Evolutionary conservation across 345 rosid species (phyloP).

Genomic region (Gossypium australe): DNA sequence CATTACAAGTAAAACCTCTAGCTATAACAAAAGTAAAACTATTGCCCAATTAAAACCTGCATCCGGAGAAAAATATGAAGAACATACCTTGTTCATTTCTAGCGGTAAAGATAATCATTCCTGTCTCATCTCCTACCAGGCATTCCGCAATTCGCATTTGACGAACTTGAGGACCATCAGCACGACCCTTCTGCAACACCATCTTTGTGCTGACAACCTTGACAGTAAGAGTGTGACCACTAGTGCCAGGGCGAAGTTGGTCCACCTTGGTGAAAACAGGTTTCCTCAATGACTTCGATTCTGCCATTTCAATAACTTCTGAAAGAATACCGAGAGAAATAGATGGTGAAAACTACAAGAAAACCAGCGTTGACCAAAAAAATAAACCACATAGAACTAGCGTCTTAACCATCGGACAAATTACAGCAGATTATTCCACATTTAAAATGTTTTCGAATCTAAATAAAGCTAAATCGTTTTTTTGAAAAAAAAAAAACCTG

Average conservation of each 20-base stretch:
- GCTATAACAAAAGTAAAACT: not conserved
- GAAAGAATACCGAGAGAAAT: not conserved
- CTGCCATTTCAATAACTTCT: slow-evolving; percentile 56
- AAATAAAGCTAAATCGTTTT: not conserved
- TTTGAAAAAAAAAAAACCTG: not conserved
- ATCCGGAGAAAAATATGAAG: not conserved
- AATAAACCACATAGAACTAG: not conserved
- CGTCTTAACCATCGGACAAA: not conserved
- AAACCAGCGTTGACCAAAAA: not conserved
- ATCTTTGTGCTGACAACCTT: slow-evolving; percentile 68
- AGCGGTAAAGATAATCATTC: slow-evolving; percentile 74
- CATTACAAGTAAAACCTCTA: not conserved
- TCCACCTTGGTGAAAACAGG: slow-evolving; percentile 77
- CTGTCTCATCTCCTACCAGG: slow-evolving; percentile 91
- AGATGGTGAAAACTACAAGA: slow-evolving; percentile 14
- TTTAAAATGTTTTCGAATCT: not conserved
- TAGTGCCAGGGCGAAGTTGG: slow-evolving; percentile 80
- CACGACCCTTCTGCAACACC: slow-evolving; percentile 76
- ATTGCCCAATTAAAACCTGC: not conserved
- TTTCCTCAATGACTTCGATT: slow-evolving; percentile 65
- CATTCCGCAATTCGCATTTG: slow-evolving; percentile 77
- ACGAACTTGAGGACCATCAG: slow-evolving; percentile 62
- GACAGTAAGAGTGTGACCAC: slow-evolving; percentile 72
- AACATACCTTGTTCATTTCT: slow-evolving; percentile 82
- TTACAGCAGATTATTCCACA: not conserved